phyloP scores from a whole-genome alignment of 2,329 filamentous ascomycete genomes.

The Aspergillus latus region DNA sequence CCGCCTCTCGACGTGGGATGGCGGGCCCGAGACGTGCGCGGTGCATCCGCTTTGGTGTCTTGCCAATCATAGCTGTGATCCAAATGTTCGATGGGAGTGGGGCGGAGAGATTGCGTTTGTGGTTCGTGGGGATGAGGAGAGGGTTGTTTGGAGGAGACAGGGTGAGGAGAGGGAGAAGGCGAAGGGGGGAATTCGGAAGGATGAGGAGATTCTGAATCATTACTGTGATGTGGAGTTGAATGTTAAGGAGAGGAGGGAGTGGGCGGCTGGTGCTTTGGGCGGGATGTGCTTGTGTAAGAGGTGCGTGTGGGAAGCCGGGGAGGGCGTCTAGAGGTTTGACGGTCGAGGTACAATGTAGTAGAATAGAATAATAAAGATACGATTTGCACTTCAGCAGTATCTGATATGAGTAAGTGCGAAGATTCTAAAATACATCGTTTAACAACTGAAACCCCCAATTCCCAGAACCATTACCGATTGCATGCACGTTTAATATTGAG shows the following conservation, averaged over 20 bases:
- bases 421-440: conserved; percentile 9
- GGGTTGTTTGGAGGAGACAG: conserved; percentile 39
- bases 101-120: conserved; percentile 50
- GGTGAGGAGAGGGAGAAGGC: conserved; percentile 15
- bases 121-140: conserved; percentile 34
- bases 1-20: conserved; percentile 71
- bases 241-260: conserved; percentile 80
- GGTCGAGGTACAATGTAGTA: no score
- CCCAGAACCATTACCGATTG: not conserved
- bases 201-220: conserved; percentile 86
- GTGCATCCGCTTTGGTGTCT: conserved; percentile 96
- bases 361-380: conserved; percentile 2
- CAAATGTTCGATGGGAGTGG: conserved; percentile 95
- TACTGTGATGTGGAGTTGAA: conserved; percentile 84
- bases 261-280: conserved; percentile 83
- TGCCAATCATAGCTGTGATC: conserved; percentile 93
- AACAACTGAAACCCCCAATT: not conserved
- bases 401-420: not conserved
- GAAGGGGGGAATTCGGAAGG: conserved; percentile 61
- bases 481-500: not conserved
- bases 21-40: conserved; percentile 84
- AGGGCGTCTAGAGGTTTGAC: conserved; percentile 3
- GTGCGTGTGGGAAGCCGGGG: conserved; percentile 69
- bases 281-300: conserved; percentile 84
- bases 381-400: not conserved